Evolutionary conservation across 2,329 filamentous ascomycete genomes (phyloP).

Genomic region (Nothopassalora personata): DNA sequence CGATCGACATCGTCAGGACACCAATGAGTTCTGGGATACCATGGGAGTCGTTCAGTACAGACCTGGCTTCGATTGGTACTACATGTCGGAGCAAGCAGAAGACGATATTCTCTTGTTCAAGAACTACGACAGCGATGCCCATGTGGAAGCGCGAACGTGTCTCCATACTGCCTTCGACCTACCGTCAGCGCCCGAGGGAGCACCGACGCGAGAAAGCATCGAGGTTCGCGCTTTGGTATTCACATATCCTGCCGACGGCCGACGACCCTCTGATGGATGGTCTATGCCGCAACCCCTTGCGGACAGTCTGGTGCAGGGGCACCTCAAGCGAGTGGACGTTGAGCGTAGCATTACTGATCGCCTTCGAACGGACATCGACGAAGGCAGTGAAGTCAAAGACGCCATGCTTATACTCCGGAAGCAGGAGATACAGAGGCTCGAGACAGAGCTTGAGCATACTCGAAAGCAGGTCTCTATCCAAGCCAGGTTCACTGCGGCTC

Average conservation of each 20-base stretch:
- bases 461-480: constrained; percentile 12
- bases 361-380: constrained; percentile 23
- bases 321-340: constrained; percentile 19
- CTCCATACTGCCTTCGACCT: constrained; percentile 27
- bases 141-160: constrained; percentile 16
- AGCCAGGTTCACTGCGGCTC: constrained; percentile 5
- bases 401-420: constrained; percentile 19
- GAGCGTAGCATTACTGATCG: constrained; percentile 22
- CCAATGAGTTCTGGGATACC: constrained; percentile 10
- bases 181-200: constrained; percentile 12
- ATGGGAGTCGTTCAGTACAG: constrained; percentile 23
- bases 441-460: constrained; percentile 3
- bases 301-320: constrained; percentile 11
- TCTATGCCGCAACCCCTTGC: constrained; percentile 18
- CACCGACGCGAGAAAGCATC: constrained; percentile 25
- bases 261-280: constrained; percentile 8
- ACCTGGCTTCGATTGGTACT: constrained; percentile 27
- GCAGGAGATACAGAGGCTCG: constrained; percentile 19
- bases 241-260: constrained; percentile 18
- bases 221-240: constrained; percentile 27
- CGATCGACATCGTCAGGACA: constrained; percentile 19
- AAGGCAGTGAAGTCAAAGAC: constrained; percentile 22
- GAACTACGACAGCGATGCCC: constrained; percentile 14
- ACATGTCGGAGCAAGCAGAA: constrained; percentile 27
- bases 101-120: constrained; percentile 14